Evolutionary conservation across 768 basidiomycete species (phyloP).

Genomic region (Pleurotus tuoliensis): DNA sequence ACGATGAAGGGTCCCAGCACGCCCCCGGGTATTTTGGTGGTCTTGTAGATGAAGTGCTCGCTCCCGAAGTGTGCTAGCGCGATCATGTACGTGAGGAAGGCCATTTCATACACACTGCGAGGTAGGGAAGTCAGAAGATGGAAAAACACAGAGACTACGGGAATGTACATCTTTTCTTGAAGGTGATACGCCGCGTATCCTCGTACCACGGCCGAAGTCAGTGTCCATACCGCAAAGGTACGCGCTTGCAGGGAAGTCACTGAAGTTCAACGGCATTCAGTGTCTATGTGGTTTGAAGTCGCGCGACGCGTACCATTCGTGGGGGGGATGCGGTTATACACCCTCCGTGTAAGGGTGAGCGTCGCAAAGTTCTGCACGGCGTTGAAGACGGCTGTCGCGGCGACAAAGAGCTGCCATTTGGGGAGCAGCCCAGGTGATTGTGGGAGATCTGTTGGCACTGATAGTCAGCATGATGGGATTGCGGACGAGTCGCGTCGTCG

Average conservation of each 20-base stretch:
- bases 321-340: constrained; percentile 58
- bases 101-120: constrained; percentile 84
- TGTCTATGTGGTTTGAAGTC: constrained; percentile 1
- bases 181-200: constrained; percentile 90
- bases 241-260: constrained; percentile 86
- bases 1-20: constrained; percentile 78
- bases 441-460: constrained; percentile 51
- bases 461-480: background rate
- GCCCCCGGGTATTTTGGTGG: constrained; percentile 57
- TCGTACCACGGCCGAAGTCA: constrained; percentile 80
- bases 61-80: constrained; percentile 88
- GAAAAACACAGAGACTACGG: constrained; percentile 5
- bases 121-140: constrained; percentile 8
- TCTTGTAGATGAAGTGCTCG: constrained; percentile 80
- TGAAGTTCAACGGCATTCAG: constrained; percentile 25
- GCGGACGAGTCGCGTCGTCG: background rate
- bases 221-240: constrained; percentile 89
- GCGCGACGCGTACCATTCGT: constrained; percentile 27
- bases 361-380: constrained; percentile 78
- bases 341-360: constrained; percentile 67
- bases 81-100: constrained; percentile 83
- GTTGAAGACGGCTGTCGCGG: constrained; percentile 80
- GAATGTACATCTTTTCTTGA: constrained; percentile 67
- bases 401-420: constrained; percentile 83
- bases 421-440: constrained; percentile 69